Percentiles rank a stretch among this genome's conserved stretches.
phyloP scores from a whole-genome alignment of 2,329 filamentous ascomycete species.

The Blastomyces percursus region DNA sequence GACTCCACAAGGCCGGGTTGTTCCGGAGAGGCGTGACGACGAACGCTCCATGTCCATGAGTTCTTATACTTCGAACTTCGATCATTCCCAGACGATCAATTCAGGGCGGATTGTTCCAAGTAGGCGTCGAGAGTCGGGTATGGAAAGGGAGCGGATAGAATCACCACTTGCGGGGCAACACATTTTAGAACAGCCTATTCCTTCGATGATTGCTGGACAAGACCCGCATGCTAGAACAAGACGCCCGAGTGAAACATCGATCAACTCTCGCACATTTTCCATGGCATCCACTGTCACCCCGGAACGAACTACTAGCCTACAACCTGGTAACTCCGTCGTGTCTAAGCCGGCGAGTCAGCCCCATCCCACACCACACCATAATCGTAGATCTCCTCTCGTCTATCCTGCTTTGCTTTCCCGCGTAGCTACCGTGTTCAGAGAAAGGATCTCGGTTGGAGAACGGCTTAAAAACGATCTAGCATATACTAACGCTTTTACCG shows the following conservation, averaged over 20 bases:
- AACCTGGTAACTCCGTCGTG: conserved; percentile 41
- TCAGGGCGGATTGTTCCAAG: conserved; percentile 75
- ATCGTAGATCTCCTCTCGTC: conserved; percentile 66
- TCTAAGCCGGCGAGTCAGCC: conserved; percentile 46
- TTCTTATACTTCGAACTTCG: conserved; percentile 62
- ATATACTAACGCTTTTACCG: conserved; percentile 95
- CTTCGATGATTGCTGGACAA: neutral
- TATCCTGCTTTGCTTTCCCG: conserved; percentile 91
- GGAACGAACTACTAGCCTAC: conserved; percentile 49
- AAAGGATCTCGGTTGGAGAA: conserved; percentile 75
- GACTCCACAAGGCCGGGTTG: conserved; percentile 80
- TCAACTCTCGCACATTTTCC: conserved; percentile 61
- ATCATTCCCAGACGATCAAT: conserved; percentile 80
- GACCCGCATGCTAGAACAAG: conserved; percentile 23
- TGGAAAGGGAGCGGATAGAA: conserved; percentile 12
- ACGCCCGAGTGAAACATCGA: conserved; percentile 35
- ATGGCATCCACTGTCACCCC: conserved; percentile 64
- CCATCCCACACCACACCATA: conserved; percentile 50
- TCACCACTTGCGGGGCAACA: conserved; percentile 41
- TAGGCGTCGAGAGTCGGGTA: conserved; percentile 50
- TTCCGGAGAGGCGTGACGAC: conserved; percentile 85
- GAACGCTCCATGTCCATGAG: conserved; percentile 96
- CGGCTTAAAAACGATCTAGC: conserved; percentile 93
- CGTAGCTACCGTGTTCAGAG: conserved; percentile 83
- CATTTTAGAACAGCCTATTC: conserved; percentile 17